phyloP scores from a whole-genome alignment of 768 basidiomycete genomes.

The Pulveroboletus frians region DNA sequence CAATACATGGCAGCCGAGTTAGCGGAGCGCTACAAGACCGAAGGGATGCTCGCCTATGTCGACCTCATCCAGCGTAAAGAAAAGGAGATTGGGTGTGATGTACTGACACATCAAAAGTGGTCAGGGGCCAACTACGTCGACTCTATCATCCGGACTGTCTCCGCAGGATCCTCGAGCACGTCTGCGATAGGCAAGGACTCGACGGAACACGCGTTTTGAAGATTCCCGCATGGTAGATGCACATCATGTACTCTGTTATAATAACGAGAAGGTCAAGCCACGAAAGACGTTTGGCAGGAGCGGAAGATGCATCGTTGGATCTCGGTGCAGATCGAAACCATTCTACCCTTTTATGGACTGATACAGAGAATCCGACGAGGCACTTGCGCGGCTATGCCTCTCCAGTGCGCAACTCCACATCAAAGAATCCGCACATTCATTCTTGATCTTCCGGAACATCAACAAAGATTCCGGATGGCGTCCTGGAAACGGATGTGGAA shows the following conservation, averaged over 20 bases:
- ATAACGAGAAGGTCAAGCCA: constrained; percentile 3
- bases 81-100: constrained; percentile 83
- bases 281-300: constrained; percentile 3
- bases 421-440: constrained; percentile 2
- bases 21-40: constrained; percentile 70
- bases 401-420: neutral
- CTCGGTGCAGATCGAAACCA: constrained; percentile 10
- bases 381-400: neutral
- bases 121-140: constrained; percentile 91
- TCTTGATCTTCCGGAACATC: neutral
- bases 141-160: constrained; percentile 74
- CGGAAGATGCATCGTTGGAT: constrained; percentile 8
- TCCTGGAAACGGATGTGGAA: neutral
- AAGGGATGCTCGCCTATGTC: constrained; percentile 92
- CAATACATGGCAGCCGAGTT: constrained; percentile 55
- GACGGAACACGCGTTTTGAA: constrained; percentile 79
- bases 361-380: neutral
- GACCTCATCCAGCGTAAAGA: constrained; percentile 84
- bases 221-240: neutral
- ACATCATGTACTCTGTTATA: neutral
- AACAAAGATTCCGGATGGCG: neutral
- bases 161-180: constrained; percentile 86
- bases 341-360: neutral
- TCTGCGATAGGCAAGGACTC: constrained; percentile 82
- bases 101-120: constrained; percentile 95